Evolutionary conservation across 768 basidiomycete species (phyloP), one percentile per base, ranked within the genome.

Genomic region (Kwoniella mangroviensis): DNA sequence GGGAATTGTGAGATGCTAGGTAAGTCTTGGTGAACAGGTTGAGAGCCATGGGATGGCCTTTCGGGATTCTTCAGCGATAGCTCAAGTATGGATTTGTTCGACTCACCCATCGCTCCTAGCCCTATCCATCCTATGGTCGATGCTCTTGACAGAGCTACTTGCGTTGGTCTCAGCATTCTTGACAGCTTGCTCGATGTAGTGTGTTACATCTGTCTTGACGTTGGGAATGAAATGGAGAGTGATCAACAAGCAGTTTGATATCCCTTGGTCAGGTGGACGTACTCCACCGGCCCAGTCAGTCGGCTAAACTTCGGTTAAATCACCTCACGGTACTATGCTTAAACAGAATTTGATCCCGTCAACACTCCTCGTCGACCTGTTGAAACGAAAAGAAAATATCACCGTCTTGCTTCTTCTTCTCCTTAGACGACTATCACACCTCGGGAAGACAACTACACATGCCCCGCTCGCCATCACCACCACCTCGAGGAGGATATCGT

Each of bases 1-100:
- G 49, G 5, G 19, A 5, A 43, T 65, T 56, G 17, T 70, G 56
- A 21, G 73, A 70, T 5, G 75, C 73, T 1, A 70, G 28, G 52
- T 73, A 68, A 4, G 77, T 80, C 67, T 80, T 80, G 24, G 75
- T 76, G 74, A 80, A 80, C 12, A 80, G 73, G 59, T 80, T 80
- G 19, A 78, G 34, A 55, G 79, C 79, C 79, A 80, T 80, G 26
- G 79, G 79, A 62, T 76, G 77, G 10, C 79, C 79, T 80, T 56
- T 51, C 4, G 17, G 9, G 40, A 43, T 3, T 17, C 19, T 24
- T 43, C 22, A 62, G 42, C 24, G 17, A 13, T 12, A 41, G 59
- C 15, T 52, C 7, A n/a, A 45, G 34, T 40, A 19, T 22, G 11
- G 7, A 52, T 10, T 19, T 55, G 11, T 11, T 2, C 42, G 22